Evolutionary conservation across 495 filamentous ascomycete species (phyloP), one percentile per base, ranked within the genome.

Genomic region (Xylaria palmicola): DNA sequence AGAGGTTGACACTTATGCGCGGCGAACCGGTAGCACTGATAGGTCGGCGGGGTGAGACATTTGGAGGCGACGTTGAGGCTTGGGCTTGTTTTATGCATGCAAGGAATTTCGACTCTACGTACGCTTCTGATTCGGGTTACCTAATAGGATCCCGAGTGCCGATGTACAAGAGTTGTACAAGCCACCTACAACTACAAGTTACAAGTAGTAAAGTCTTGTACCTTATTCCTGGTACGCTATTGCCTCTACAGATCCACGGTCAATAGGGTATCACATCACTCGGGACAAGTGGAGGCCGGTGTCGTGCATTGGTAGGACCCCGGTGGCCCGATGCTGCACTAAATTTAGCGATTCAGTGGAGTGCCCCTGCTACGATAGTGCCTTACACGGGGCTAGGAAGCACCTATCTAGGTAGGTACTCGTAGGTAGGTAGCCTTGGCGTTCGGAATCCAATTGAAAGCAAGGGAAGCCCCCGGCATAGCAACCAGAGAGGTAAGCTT

Each of bases 291-390:
- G 58, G 58, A 22, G 34, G 10, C 43, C 10, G 48, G 37, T 53
- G 59, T 37, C 29, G 50, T 61, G 59, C 40, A 61, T 61, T 48
- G 45, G 55, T 36, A n/a, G n/a, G n/a, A n/a, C 29, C 15, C 41
- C 13, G 55, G 53, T 29, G 17, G 22, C 41, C 26, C 17, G 27
- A 30, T 32, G 17, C 26, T 12, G 12, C 36, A 26, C 40, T 47
- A 47, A 47, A 44, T 36, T 27, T 57, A 57, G 53, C 53, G n/a
- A n/a, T n/a, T n/a, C 29, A 19, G n/a, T 24, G 53, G 50, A n/a
- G 2, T n/a, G 29, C 6, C 27, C 29, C 48, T 29, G n/a, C n/a
- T n/a, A n/a, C n/a, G n/a, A n/a, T n/a, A n/a, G n/a, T n/a, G n/a
- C n/a, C n/a, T n/a, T n/a, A n/a, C n/a, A n/a, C n/a, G n/a, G n/a